phyloP scores from a whole-genome alignment of 352 stramenopile species.

The Hyaloperonospora arabidopsidis region DNA sequence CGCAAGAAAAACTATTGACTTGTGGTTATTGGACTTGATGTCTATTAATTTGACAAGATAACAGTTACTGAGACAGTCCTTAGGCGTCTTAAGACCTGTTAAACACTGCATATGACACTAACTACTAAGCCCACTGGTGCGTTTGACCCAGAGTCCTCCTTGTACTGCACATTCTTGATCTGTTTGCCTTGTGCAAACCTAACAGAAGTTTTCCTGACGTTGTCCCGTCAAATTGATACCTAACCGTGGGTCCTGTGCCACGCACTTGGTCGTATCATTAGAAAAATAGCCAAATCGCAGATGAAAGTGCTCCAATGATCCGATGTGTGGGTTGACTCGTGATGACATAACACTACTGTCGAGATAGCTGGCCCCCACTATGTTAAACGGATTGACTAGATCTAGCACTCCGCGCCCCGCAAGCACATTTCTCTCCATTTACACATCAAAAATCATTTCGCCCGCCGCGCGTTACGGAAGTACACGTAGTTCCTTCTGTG shows the following conservation, averaged over 20 bases:
- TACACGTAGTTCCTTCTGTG: too few relatives aligned
- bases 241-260: background rate
- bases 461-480: too few relatives aligned
- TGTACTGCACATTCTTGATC: background rate
- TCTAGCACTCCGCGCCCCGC: background rate
- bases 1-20: slow-evolving; percentile 1
- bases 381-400: too few relatives aligned
- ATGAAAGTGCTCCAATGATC: background rate
- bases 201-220: background rate
- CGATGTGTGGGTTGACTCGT: too few relatives aligned
- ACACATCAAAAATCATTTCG: too few relatives aligned
- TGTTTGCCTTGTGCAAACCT: background rate
- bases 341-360: too few relatives aligned
- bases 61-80: too few relatives aligned
- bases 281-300: background rate
- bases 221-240: background rate
- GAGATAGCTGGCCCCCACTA: too few relatives aligned
- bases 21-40: slow-evolving; percentile 7
- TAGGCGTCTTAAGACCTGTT: background rate
- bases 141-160: background rate
- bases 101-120: background rate
- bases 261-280: background rate
- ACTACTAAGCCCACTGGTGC: background rate
- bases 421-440: background rate
- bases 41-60: slow-evolving; percentile 10